Evolutionary conservation across 441 rosid genomes (phyloP), one percentile per base, ranked within the genome.

Genomic region (Pelargonium cotyledonis): DNA sequence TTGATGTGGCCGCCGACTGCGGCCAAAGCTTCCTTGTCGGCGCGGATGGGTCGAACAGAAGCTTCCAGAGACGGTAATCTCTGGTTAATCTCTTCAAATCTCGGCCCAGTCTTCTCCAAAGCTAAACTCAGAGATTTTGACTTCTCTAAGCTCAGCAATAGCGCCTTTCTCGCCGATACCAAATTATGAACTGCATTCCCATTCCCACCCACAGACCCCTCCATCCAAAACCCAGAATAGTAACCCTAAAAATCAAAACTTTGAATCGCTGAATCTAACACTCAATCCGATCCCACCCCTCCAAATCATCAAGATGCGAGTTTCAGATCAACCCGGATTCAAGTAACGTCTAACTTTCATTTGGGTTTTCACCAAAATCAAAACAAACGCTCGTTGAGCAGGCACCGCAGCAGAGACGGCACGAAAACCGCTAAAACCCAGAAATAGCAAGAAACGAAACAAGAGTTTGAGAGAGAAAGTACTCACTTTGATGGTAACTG

Each of bases 1-100:
- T 91, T 88, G 72, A 95, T 95, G 74, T 95, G 96, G 6, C 96
- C 97, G 31, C 97, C 91, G 7, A 89, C 97, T 0, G 88, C 88
- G 0, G 38, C 81, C 46, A 95, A 87, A 41, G 99, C 97, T 0
- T 91, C 96, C 79, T 87, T 85, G 23, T 95, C 94, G 0, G 97
- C 97, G 9, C 94, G 86, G 69, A 95, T 95, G 0, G 97, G 97
- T 49, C 97, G 92, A 3, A 95, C 97, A 0, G 97, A 81, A 26
- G 97, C 92, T 80, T 81, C 95, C 18, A 95, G 75, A 1, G 82
- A 85, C 18, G 96, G 92, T 74, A 92, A 72, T 74, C 97, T 81
- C 57, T 84, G 88, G 72, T 78, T 86, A 80, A 95, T 90, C 87
- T 92, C 96, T 16, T 83, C 85, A 65, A 95, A 76, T 69, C 92